Evolutionary conservation across 441 rosid species (phyloP).

Genomic region (Pelargonium fulgidum): DNA sequence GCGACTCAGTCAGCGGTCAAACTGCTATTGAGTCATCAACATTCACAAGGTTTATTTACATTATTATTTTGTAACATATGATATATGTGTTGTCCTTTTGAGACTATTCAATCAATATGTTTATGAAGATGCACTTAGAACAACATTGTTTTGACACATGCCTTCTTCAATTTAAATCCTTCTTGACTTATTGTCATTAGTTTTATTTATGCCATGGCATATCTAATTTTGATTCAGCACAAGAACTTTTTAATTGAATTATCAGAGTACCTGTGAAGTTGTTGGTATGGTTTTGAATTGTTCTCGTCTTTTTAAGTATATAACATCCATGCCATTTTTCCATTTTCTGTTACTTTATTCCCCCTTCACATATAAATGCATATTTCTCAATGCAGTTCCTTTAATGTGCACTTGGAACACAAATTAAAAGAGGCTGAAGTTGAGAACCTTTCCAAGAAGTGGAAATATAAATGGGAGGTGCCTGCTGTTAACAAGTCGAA

Average conservation of each 20-base stretch:
- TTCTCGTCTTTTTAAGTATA: not conserved
- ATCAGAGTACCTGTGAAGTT: not conserved
- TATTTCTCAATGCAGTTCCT: conserved; percentile 48
- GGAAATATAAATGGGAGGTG: conserved; percentile 69
- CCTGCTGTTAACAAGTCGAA: conserved; percentile 53
- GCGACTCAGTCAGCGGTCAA: conserved; percentile 28
- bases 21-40: conserved; percentile 24
- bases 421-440: conserved; percentile 52
- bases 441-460: conserved; percentile 43
- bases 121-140: not conserved
- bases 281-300: not conserved
- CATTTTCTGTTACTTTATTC: not conserved
- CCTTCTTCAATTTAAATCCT: not conserved
- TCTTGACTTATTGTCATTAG: not conserved
- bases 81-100: not conserved
- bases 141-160: not conserved
- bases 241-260: not conserved
- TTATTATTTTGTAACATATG: not conserved
- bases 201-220: not conserved
- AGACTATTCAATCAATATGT: not conserved
- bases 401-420: conserved; percentile 51
- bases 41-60: conserved; percentile 34
- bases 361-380: not conserved
- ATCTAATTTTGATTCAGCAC: not conserved
- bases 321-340: not conserved